A percentile compares a stretch with the other conserved stretches of the same genome.
phyloP scores from a whole-genome alignment of 1,139 yeast species.

The Ogataea hybrid region DNA sequence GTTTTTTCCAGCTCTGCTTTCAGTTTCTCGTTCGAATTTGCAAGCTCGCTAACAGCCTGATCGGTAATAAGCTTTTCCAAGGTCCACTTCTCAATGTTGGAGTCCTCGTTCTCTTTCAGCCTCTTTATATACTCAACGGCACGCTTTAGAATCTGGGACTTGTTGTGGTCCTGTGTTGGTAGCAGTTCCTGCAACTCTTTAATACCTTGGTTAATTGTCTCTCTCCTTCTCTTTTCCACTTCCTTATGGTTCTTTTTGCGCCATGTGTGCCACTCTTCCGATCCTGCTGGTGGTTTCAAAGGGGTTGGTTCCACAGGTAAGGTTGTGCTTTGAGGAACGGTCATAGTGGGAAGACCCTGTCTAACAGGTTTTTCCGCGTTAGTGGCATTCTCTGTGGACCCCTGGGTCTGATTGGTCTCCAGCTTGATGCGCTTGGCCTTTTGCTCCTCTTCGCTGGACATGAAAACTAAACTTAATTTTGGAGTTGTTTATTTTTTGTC shows the following conservation, averaged over 20 bases:
- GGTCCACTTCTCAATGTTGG: constrained; percentile 91
- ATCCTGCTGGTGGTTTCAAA: constrained; percentile 51
- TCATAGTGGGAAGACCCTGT: constrained; percentile 19
- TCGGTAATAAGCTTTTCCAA: constrained; percentile 87
- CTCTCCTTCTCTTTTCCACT: constrained; percentile 95
- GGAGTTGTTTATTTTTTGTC: constrained; percentile 13
- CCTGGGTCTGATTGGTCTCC: constrained; percentile 2
- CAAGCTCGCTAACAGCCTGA: constrained; percentile 81
- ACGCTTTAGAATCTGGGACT: constrained; percentile 82
- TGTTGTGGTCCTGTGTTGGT: constrained; percentile 88
- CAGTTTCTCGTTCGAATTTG: constrained; percentile 74
- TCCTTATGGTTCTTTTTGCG: constrained; percentile 94
- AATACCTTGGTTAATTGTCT: constrained; percentile 86
- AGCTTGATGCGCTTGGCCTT: constrained; percentile 12
- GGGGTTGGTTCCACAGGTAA: constrained; percentile 15
- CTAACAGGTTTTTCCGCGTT: neutral
- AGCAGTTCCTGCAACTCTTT: constrained; percentile 76
- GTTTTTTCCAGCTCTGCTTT: constrained; percentile 83
- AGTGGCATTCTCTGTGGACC: neutral
- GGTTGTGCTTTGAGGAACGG: constrained; percentile 21
- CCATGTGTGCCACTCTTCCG: constrained; percentile 85
- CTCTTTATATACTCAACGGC: constrained; percentile 89
- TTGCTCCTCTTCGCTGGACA: constrained; percentile 12
- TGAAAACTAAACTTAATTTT: neutral
- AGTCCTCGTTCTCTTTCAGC: constrained; percentile 83